Evolutionary conservation across 2,329 filamentous ascomycete species (phyloP), one percentile per base, ranked within the genome.

Genomic region (Diaporthe sp.): DNA sequence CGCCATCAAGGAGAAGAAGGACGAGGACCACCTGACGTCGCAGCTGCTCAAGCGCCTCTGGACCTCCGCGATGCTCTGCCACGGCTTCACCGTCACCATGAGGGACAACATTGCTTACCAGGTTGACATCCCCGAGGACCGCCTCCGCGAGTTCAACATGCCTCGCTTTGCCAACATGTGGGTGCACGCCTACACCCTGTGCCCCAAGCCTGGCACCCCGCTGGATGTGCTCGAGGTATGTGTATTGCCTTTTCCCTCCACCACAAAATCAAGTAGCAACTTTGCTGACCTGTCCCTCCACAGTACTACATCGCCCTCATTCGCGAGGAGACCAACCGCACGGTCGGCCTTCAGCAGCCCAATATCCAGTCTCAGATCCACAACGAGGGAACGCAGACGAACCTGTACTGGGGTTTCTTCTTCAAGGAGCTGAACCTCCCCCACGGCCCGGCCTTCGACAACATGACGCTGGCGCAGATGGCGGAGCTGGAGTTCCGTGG

Each of bases 51-150:
- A 86, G 76, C 89, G 91, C 15, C 83, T 93, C 42, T 83, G 87
- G 57, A 83, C 82, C 13, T 85, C 90, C 2, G 88, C 88, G 28
- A 87, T 93, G 83, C 82, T 84, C 4, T 93, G 92, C 79, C 86
- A 88, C 2, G 92, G 91, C 2, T 93, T 93, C 80, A 91, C 89
- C 4, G 84, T 89, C 1, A 77, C 87, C n/a, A 89, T 91, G 85
- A 93, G 92, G 82, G 89, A 92, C 78, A 88, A 90, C 78, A 85
- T 93, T 77, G 86, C 88, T 9, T 86, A 79, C 71, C 71, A 86
- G n/a, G 83, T 83, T 3, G 80, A 82, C 22, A 79, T 90, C 77
- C 57, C 80, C 0, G 82, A 86, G 0, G 61, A 77, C 22, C 83
- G 85, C 62, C 77, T 84, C 67, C 80, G 79, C 8, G 81, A 84